Percentiles rank a stretch among this genome's conserved stretches.
These are phyloP conservation scores for Sporisorium graminicola DNA, from an alignment of 1,284 basidiomycete species.

Conservation along the genomic window DNA sequence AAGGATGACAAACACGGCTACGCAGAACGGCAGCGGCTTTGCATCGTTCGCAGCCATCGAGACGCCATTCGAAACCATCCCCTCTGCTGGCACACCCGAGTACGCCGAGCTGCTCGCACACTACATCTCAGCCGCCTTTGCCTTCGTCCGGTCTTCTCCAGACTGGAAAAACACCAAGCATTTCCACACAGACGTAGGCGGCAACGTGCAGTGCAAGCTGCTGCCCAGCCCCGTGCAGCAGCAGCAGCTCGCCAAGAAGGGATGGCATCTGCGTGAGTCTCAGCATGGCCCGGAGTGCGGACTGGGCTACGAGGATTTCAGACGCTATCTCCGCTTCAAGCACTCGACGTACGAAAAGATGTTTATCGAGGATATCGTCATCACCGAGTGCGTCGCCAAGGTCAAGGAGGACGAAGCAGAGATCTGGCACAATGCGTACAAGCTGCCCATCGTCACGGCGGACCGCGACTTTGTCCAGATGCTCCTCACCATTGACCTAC, in stretches of 20 bases:
- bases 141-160: slow-evolving; percentile 25
- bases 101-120: slow-evolving; percentile 40
- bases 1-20: background rate
- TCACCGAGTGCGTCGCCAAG: slow-evolving; percentile 41
- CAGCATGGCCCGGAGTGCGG: slow-evolving; percentile 40
- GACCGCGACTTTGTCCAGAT: slow-evolving; percentile 66
- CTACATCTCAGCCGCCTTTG: slow-evolving; percentile 39
- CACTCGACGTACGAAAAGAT: slow-evolving; percentile 54
- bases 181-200: slow-evolving; percentile 32
- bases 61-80: slow-evolving; percentile 37
- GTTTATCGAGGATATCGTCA: slow-evolving; percentile 55
- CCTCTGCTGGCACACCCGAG: slow-evolving; percentile 34
- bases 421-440: slow-evolving; percentile 60
- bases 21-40: slow-evolving; percentile 4
- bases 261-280: slow-evolving; percentile 58
- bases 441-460: slow-evolving; percentile 54
- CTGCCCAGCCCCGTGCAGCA: slow-evolving; percentile 23
- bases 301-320: slow-evolving; percentile 53
- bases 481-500: slow-evolving; percentile 59
- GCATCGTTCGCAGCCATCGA: slow-evolving; percentile 37
- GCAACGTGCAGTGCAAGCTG: slow-evolving; percentile 39
- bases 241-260: slow-evolving; percentile 39
- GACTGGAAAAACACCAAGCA: slow-evolving; percentile 41
- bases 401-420: slow-evolving; percentile 45
- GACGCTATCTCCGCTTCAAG: slow-evolving; percentile 47